Conservation (phyloP, 2,329 filamentous ascomycete genomes). For the Colletotrichum endophyticum region DNA sequence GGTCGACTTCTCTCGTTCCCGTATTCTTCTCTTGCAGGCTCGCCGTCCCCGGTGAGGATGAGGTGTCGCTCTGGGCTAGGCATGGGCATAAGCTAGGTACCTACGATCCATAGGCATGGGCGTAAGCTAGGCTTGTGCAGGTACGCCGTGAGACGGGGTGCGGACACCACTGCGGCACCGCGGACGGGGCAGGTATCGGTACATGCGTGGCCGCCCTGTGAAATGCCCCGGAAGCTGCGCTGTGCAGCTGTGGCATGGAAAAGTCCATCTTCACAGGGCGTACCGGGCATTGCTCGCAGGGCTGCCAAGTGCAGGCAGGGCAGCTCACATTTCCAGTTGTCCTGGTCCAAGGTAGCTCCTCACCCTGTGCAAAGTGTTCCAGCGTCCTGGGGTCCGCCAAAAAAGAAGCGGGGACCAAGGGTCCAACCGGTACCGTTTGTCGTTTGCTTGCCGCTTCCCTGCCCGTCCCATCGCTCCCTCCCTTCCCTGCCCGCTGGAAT, state of each 20-base stretch:
- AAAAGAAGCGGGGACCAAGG: slow-evolving; percentile 12
- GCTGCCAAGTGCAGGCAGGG: not conserved
- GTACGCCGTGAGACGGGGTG: not conserved
- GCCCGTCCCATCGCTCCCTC: slow-evolving; percentile 12
- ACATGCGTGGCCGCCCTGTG: not conserved
- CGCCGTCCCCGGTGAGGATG: not conserved
- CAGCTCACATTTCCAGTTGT: not conserved
- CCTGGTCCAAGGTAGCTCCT: too few relatives aligned
- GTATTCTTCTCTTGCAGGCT: not conserved
- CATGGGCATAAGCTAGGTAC: not conserved
- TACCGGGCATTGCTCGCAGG: not conserved
- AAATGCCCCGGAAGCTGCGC: not conserved
- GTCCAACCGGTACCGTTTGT: slow-evolving; percentile 6
- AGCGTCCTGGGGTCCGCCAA: not conserved
- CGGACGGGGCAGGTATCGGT: slow-evolving; percentile 3
- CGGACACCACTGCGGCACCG: not conserved
- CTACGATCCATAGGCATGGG: not conserved
- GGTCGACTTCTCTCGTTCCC: not conserved
- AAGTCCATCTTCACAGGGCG: not conserved
- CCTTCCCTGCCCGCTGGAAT: slow-evolving; percentile 19
- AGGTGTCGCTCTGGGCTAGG: not conserved
- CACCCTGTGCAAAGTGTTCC: not conserved
- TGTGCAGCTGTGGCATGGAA: not conserved
- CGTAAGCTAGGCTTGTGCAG: slow-evolving; percentile 6
- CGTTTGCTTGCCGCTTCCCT: slow-evolving; percentile 7